phyloP scores from a whole-genome alignment of 192 early-diverging fungal genomes.

The Backusella macrospora region DNA sequence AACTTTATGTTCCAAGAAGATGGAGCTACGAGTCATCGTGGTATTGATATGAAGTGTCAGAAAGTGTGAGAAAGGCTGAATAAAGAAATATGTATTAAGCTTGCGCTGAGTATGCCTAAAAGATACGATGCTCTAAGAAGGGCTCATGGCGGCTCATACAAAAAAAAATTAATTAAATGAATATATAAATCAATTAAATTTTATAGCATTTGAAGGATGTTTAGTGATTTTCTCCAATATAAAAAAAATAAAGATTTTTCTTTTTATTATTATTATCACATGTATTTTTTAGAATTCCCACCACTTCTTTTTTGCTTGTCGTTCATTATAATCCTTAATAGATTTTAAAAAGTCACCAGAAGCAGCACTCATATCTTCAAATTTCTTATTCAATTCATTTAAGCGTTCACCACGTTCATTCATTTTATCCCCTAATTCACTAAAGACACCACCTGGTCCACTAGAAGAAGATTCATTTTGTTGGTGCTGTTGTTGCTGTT shows the following conservation, averaged over 20 bases:
- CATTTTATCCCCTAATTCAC: constrained; percentile 43
- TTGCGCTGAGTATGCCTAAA: no score
- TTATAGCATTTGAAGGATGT: no score
- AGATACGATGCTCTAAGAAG: no score
- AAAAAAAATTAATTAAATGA: no score
- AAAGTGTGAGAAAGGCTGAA: no score
- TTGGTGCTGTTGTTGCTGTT: background rate
- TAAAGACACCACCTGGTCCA: constrained; percentile 30
- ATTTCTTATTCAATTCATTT: constrained; percentile 57
- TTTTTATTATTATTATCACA: constrained; percentile 1
- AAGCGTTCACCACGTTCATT: constrained; percentile 73
- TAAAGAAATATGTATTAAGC: no score
- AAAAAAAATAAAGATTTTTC: background rate
- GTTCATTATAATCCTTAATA: constrained; percentile 61
- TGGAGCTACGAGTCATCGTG: no score
- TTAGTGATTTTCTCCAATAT: background rate
- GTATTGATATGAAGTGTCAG: no score
- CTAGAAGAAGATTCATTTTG: constrained; percentile 15
- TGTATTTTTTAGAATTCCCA: constrained; percentile 54
- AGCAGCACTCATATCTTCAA: constrained; percentile 56
- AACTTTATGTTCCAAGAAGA: no score
- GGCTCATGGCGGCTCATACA: no score
- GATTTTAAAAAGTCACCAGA: constrained; percentile 58
- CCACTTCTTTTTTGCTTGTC: constrained; percentile 70
- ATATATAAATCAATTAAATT: no score